These are phyloP conservation scores for Lactifluus pinguis DNA, from an alignment of 768 basidiomycete genomes.

Conservation along the genomic window DNA sequence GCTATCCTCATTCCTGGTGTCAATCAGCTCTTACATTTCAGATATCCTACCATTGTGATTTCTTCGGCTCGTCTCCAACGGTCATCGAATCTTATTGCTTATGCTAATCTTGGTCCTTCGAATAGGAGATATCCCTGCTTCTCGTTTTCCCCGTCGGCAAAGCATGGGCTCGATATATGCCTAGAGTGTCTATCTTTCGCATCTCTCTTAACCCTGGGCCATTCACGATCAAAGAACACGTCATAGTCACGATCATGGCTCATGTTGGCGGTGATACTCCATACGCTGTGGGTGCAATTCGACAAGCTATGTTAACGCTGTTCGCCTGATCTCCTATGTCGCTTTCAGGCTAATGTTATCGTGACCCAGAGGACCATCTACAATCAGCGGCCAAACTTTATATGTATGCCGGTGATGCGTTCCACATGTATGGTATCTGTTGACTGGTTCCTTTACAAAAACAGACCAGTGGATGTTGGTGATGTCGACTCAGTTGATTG, in stretches of 20 bases:
- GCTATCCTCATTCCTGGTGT: background rate
- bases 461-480: slow-evolving; percentile 32
- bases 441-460: background rate
- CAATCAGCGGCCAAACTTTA: slow-evolving; percentile 30
- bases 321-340: background rate
- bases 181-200: slow-evolving; percentile 45
- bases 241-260: slow-evolving; percentile 39
- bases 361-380: slow-evolving; percentile 40
- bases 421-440: background rate
- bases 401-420: slow-evolving; percentile 19
- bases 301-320: too few relatives aligned
- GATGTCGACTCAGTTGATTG: slow-evolving; percentile 36
- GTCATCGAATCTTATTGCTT: too few relatives aligned
- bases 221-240: slow-evolving; percentile 70
- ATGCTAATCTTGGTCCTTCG: background rate
- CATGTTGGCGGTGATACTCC: slow-evolving; percentile 28
- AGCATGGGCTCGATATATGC: slow-evolving; percentile 46
- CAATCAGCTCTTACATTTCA: background rate
- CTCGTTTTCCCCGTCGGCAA: slow-evolving; percentile 58
- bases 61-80: too few relatives aligned
- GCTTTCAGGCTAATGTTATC: slow-evolving; percentile 32
- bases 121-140: slow-evolving; percentile 27
- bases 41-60: background rate
- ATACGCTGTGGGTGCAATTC: slow-evolving; percentile 23
- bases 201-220: slow-evolving; percentile 53